Base-by-base conservation (phyloP, 305 asterid genomes). In the Caryopteris hybrid region DNA sequence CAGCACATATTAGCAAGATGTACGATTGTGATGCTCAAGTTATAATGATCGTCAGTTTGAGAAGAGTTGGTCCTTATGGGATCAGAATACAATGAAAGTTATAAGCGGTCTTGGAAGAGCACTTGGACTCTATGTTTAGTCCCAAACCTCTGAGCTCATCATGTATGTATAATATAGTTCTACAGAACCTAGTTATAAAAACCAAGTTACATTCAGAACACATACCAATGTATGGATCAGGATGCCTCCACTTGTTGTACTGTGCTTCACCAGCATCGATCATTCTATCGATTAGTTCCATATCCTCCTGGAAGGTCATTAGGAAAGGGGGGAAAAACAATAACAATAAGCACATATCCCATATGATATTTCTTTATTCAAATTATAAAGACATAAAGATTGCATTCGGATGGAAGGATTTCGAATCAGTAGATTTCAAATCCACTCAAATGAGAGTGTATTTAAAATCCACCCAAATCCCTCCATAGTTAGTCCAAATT, bases 181-280 rank as follows among this genome's bases (percentile, higher is more conserved):
- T 66, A 8, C 8, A 1, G 46, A 41, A 25, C 6, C 42, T 43
- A 13, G 45, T 50, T 47, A 61, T 0, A 27, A 9, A 14, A 52
- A 67, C 7, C 6, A 46, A 66, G 59, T 53, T 31, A 48, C 27
- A 16, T 23, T 43, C 12, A 65, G 34, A 51, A 51, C n/a, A 77
- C 89, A 68, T 79, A 93, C 97, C 99, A 59, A 89, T 68, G 77
- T 93, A 93, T 63, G 99, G 99, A 77, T 93, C 99, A 48, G 99
- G 97, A 64, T 90, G 97, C 78, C 88, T 74, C 90, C 88, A 93
- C 80, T 88, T 88, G 57, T 90, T 76, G 74, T 90, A 71, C 57
- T 72, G 51, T 45, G 90, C 85, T 82, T 90, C 97, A 42, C 88
- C 96, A 80, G 76, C 79, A 59, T 75, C 80, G 60, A 90, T 84